Evolutionary conservation across 2,329 filamentous ascomycete genomes (phyloP), one percentile per base, ranked within the genome.

Genomic region (Amphichorda felina): DNA sequence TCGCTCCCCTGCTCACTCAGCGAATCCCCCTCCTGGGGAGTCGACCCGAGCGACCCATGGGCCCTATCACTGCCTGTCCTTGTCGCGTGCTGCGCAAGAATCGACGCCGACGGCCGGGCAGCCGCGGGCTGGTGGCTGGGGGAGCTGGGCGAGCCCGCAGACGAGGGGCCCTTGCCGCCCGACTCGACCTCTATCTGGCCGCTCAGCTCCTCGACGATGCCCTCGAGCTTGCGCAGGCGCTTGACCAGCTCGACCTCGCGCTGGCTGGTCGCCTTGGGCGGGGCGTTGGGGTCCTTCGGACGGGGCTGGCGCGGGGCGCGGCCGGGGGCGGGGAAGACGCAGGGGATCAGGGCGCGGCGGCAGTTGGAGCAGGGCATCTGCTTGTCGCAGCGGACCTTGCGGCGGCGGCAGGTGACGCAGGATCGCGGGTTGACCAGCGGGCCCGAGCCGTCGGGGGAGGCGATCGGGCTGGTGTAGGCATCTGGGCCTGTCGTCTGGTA

Each of bases 321-420:
- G 8, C 81, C 82, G 1, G 82, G 82, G 3, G 79, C 77, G 2
- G 82, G 82, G 50, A 83, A 87, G 33, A 84, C 61, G 54, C 82
- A 87, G 45, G 79, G 72, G 39, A 81, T 81, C 45, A 77, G 63
- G 28, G 78, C 79, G 43, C 79, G 73, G 29, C 72, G 71, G 53
- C 82, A 87, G 53, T 87, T 86, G 46, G 75, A 75, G 55, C 82
- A 87, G 13, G 81, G 79, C 63, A 83, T 75, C 47, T 73, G 68
- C 61, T 86, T 86, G 61, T 87, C 79, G 64, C 82, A 87, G 48
- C 80, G 79, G 37, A 87, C 82, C 55, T 83, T 81, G 41, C 77
- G 63, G 30, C 65, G 61, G 9, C 65, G 58, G 41, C 65, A 69
- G 27, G 63, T 68, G 14, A 69, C 63, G 44, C 65, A 68, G 41